Evolutionary conservation across 2,329 filamentous ascomycete species (phyloP), one percentile per base, ranked within the genome.

Genomic region (Aspergillus spinulosporus): DNA sequence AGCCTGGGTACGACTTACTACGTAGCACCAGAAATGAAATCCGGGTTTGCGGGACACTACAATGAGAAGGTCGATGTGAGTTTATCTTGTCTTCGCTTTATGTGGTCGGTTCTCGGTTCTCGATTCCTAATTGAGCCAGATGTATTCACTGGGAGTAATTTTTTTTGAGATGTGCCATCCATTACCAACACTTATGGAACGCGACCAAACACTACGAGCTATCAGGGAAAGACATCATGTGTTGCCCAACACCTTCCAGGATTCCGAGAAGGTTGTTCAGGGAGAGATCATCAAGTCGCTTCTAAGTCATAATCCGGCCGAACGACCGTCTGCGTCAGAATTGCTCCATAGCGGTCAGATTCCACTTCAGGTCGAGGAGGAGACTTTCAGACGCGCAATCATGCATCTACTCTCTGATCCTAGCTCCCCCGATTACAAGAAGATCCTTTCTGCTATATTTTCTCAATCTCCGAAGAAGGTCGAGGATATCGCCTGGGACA

Each of bases 91-190:
- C 11, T 29, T 3, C 4, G 36, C 28, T 8, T 39, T 31, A 45
- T 32, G n/a, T 39, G 21, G 21, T 21, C 21, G 21, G 21, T 21
- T 8, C 5, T 28, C 14, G 9, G 9, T 11, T 14, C 14, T 46
- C 26, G 3, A 26, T 51, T 15, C 15, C 34, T 45, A 48, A 57
- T 28, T 44, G 11, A 21, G 12, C 21, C 21, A 72, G 82, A 97
- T 99, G 93, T 99, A 94, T 70, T 97, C 93, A 0, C 80, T 99
- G 42, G 94, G 94, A 0, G 89, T 99, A 61, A 97, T 99, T 56
- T 96, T 99, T 76, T 97, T 97, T 64, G 94, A 99, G 74, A 99
- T 99, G 94, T 95, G 89, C 67, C 80, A 84, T 62, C 76, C 81
- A 3, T 73, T 88, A 45, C 76, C 77, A 14, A 88, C 85, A 0